Conservation (phyloP, 1,284 basidiomycete species). For the Ceratobasidium sp. region DNA sequence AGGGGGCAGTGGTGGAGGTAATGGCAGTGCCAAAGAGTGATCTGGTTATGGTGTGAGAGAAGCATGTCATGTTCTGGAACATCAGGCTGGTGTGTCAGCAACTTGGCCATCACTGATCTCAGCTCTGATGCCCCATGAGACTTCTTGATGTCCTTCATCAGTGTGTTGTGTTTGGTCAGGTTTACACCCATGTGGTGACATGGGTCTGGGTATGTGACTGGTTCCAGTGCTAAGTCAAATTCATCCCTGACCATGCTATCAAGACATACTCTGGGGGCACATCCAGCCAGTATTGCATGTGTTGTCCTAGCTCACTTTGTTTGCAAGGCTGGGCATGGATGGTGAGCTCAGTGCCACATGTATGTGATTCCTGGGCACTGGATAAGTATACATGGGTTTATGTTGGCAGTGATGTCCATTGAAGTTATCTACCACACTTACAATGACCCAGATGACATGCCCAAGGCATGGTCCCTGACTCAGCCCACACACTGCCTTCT, state of each 20-base stretch:
- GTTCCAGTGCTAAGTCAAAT: background rate
- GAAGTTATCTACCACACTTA: too few relatives aligned
- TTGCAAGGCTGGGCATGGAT: too few relatives aligned
- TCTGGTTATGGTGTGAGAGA: background rate
- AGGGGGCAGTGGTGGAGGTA: constrained; percentile 7
- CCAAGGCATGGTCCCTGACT: too few relatives aligned
- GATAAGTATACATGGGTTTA: too few relatives aligned
- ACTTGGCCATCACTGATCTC: background rate
- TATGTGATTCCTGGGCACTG: too few relatives aligned
- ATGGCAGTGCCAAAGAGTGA: constrained; percentile 27
- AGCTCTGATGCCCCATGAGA: background rate
- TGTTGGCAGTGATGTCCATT: too few relatives aligned
- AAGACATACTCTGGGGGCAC: too few relatives aligned
- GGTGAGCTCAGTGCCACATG: too few relatives aligned
- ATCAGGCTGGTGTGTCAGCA: background rate
- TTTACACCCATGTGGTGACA: background rate
- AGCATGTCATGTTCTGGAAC: background rate
- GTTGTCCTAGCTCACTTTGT: too few relatives aligned
- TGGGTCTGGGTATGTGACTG: constrained; percentile 10
- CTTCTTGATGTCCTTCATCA: background rate
- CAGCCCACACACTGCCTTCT: too few relatives aligned
- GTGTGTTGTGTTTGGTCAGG: background rate
- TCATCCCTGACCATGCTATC: background rate
- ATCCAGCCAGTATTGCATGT: too few relatives aligned
- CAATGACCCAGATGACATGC: too few relatives aligned